Conservation (phyloP, 805 yeast genomes). For the Kockiozyma suomiensis region DNA sequence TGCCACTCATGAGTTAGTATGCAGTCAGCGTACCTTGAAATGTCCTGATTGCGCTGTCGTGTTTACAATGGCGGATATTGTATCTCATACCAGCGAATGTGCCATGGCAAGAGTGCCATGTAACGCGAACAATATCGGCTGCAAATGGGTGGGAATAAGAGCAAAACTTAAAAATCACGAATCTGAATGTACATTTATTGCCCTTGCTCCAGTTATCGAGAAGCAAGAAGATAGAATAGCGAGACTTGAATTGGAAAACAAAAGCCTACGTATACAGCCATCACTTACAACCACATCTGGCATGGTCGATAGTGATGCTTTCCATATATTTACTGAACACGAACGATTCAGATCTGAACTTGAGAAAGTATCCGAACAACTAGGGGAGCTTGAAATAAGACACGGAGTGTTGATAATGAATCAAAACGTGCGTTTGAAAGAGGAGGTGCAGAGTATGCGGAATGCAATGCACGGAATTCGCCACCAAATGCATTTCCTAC, state of each 20-base stretch:
- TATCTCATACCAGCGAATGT: constrained; percentile 32
- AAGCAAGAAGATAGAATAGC: constrained; percentile 39
- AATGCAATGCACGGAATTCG: constrained; percentile 42
- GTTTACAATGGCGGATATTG: constrained; percentile 24
- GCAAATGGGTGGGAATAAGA: constrained; percentile 38
- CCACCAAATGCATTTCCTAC: constrained; percentile 43
- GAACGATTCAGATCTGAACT: constrained; percentile 44
- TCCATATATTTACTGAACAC: constrained; percentile 41
- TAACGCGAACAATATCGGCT: constrained; percentile 38
- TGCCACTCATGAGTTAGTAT: constrained; percentile 18
- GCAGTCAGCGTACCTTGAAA: constrained; percentile 24
- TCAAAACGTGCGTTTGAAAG: constrained; percentile 41
- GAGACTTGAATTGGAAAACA: constrained; percentile 42
- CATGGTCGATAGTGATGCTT: constrained; percentile 32
- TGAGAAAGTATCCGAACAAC: constrained; percentile 38
- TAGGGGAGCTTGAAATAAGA: constrained; percentile 42
- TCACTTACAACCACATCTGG: neutral
- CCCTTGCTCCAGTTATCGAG: constrained; percentile 37
- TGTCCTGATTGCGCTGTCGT: constrained; percentile 31
- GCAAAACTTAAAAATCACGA: constrained; percentile 34
- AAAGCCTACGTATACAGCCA: constrained; percentile 39
- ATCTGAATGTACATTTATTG: constrained; percentile 37
- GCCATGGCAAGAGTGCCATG: constrained; percentile 36
- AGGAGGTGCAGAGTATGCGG: constrained; percentile 41
- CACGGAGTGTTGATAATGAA: constrained; percentile 42